These are phyloP conservation scores for Leonotis leonurus DNA, from an alignment of 257 asterid genomes.

Conservation along the genomic window DNA sequence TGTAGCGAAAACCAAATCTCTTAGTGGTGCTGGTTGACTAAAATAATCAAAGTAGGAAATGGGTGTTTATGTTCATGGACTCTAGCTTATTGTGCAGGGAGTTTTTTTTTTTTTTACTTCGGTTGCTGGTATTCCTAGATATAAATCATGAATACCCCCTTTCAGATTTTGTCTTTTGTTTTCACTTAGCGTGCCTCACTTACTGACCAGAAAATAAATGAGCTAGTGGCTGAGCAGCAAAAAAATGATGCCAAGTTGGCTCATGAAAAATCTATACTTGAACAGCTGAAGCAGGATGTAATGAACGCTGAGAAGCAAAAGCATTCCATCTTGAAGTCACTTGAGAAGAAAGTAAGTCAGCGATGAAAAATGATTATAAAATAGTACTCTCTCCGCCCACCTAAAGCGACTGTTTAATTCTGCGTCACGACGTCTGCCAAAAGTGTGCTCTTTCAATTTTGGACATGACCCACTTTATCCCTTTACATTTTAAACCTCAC, in stretches of 20 bases:
- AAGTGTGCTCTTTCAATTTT: too few species aligned
- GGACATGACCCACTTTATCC: too few species aligned
- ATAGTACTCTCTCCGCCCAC: too few species aligned
- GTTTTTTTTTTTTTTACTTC: constrained; percentile 2
- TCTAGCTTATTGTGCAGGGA: not conserved
- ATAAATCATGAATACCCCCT: not conserved
- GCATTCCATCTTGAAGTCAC: constrained; percentile 65
- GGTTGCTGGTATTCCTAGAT: not conserved
- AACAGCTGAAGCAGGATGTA: constrained; percentile 79
- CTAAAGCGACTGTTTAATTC: too few species aligned
- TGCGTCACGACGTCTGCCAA: too few species aligned
- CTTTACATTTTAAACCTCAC: too few species aligned
- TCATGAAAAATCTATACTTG: constrained; percentile 79
- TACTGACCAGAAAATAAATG: constrained; percentile 85
- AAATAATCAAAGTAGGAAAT: constrained; percentile 2
- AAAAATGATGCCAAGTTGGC: constrained; percentile 93
- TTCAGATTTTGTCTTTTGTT: constrained; percentile 27
- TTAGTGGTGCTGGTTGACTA: constrained; percentile 3
- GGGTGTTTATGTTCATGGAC: not conserved
- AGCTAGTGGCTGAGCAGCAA: constrained; percentile 93
- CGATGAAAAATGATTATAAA: not conserved
- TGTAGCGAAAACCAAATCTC: not conserved
- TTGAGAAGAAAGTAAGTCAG: constrained; percentile 71
- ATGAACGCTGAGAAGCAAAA: constrained; percentile 75
- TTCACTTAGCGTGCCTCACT: constrained; percentile 64